Evolutionary conservation across 2,329 filamentous ascomycete genomes (phyloP), one percentile per base, ranked within the genome.

Genomic region (Onygenales sp.): DNA sequence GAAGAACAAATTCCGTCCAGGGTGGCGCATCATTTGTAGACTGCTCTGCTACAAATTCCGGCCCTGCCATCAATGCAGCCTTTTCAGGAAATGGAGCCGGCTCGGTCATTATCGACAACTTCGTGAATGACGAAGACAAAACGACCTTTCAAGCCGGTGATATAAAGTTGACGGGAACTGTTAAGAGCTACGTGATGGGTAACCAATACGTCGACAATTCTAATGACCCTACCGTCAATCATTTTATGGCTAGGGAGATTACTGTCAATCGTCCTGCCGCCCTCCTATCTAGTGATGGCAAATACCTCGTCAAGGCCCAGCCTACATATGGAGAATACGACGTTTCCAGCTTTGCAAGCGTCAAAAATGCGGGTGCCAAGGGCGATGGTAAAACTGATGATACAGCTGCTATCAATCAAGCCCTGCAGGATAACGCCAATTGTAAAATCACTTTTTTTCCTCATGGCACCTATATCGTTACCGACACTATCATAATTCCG

Each of bases 381-480:
- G 93, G 93, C 63, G 91, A 98, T 63, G 93, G 92, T 50, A 70
- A 74, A 31, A 88, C 88, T 0, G 92, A 97, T 62, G 93, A 97
- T 65, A 96, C 91, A 13, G 81, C 78, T 6, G 87, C 85, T 14
- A 86, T 97, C 64, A 90, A 96, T 70, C 79, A 80, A 52, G 77
- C 91, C 49, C 81, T 97, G 59, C 76, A 94, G 68, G 80, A 73
- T 54, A 82, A 77, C 13, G 67, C 63, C 2, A 49, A 80, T 1
- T 82, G 82, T 58, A 75, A 83, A 60, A 73, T 85, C 46, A 74
- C 84, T 17, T 84, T 82, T 70, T 83, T 83, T 61, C 81, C 84
- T 59, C 80, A 84, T 60, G 82, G 82, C 55, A 77, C 79, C 32
- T 85, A 85, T 65, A 64, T 83, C 37, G 73, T 85, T 65, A 80